Evolutionary conservation across 1,284 basidiomycete species (phyloP), one percentile per base, ranked within the genome.

Genomic region (Boletus smithii): DNA sequence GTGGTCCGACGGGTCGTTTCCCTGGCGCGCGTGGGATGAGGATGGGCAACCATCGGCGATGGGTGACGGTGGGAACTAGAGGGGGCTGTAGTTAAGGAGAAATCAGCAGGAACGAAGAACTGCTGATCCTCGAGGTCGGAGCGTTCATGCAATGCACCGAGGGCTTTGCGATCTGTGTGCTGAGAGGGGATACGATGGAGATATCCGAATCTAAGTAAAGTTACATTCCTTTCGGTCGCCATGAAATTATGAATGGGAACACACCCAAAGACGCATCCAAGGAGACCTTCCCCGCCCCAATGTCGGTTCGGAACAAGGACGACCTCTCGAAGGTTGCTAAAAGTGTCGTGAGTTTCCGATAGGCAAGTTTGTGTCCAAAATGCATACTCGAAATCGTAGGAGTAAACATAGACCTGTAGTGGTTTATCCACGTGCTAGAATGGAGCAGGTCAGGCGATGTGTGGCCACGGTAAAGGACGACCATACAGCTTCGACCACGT

Each of bases 311-410:
- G 94, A 35, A 97, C 90, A 24, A 95, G 69, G 18, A 95, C 90
- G 8, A 95, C 92, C 65, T 95, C 92, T 55, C 92, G 79, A 41
- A 95, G 78, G 42, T 91, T 90, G 68, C 91, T 95, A 61, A 27
- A 59, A 42, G 22, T 26, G 37, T 47, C 3, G 34, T 56, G 26
- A 63, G 56, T 27, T 5, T 37, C 23, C n/a, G 22, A 22, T 27
- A 48, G 17, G 13, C 29, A 41, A 37, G 27, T 14, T 6, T 5
- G 30, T 20, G 27, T 26, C 23, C 20, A 39, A 22, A 42, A 41
- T n/a, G 76, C 91, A 54, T 68, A 94, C 91, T 99, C 94, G 61
- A 97, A 95, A 69, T 98, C 95, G 56, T 92, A 86, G 35, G 94
- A 97, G 70, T 98, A 98, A 7, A 98, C 95, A 64, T 95, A 98